Evolutionary conservation across 768 basidiomycete genomes (phyloP), one percentile per base, ranked within the genome.

Genomic region (Coprinopsis strossmayeri): DNA sequence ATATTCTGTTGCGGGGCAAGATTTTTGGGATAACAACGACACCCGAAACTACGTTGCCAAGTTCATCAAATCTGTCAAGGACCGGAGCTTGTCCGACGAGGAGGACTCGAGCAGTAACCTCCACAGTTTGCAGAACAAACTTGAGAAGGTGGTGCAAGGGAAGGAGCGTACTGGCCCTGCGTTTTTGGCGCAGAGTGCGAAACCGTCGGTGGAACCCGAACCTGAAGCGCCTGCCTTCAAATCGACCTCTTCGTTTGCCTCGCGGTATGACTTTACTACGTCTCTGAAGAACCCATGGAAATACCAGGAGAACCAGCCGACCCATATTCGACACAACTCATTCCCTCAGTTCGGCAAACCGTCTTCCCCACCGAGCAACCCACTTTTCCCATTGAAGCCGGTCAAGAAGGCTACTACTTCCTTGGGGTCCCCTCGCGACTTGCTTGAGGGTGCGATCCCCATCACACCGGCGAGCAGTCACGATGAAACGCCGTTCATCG

Each of bases 21-120:
- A 97, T 63, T 77, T 86, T 50, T 97, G 95, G 95, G 95, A 98
- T 64, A 94, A 90, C 69, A 95, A 96, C 60, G 61, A 57, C 21
- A 84, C 85, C 1, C 62, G 72, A 46, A 90, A 98, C 61, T 97
- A 95, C 64, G 69, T 79, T 40, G 78, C 88, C 47, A 78, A 72
- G 48, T 94, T 97, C 60, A 66, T 64, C 47, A 67, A 69, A 53
- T 51, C 60, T 26, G 53, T 53, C 28, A 55, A 56, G 25, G 61
- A 63, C 50, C 57, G 58, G 32, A 63, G 55, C 37, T 55, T 63
- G 44, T 64, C 61, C 18, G 65, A 65, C 23, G 68, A 69, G 46
- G 60, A 69, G 57, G 59, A 72, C 40, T 63, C 62, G 48, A 34
- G 32, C 39, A 59, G 58, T 43, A 59, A 79, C 43, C 72, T 87